Evolutionary conservation across 768 basidiomycete genomes (phyloP).

Genomic region (Hydnum rufescens): DNA sequence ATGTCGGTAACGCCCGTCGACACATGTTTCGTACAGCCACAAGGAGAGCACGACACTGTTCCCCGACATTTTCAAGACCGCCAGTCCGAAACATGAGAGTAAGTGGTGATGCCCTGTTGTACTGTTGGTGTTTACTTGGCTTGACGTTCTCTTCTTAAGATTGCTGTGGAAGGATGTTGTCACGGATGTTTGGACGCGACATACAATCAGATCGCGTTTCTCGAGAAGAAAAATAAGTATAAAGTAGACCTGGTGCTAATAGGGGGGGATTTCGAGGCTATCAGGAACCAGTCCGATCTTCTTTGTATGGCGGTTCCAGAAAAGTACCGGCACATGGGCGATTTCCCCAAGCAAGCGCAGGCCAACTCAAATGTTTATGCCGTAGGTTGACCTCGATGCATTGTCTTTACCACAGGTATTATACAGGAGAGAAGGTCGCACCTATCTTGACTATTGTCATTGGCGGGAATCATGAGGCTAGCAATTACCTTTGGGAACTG

Average conservation of each 20-base stretch:
- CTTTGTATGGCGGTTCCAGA: slow-evolving; percentile 79
- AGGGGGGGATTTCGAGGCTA: slow-evolving; percentile 92
- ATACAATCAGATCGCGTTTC: slow-evolving; percentile 43
- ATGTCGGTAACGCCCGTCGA: too few species aligned
- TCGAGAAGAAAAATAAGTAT: slow-evolving; percentile 42
- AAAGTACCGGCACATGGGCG: slow-evolving; percentile 70
- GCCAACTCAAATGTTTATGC: background rate
- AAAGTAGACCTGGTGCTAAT: slow-evolving; percentile 74
- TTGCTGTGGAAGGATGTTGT: slow-evolving; percentile 88
- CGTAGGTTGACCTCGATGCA: background rate
- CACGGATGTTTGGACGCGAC: slow-evolving; percentile 86
- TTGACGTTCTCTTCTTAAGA: too few species aligned
- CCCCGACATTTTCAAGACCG: too few species aligned
- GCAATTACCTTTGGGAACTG: slow-evolving; percentile 94
- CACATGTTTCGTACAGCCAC: too few species aligned
- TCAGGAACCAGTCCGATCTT: slow-evolving; percentile 69
- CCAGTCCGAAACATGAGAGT: too few species aligned
- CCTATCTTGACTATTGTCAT: slow-evolving; percentile 84
- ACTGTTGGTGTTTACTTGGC: too few species aligned
- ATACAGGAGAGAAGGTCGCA: slow-evolving; percentile 61
- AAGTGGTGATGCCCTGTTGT: too few species aligned
- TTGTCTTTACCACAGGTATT: slow-evolving; percentile 39
- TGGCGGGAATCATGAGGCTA: slow-evolving; percentile 95
- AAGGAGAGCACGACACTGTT: too few species aligned
- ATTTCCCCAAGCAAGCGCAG: slow-evolving; percentile 35